Conservation (phyloP, 2,329 filamentous ascomycete genomes). For the Diaporthe capsici region DNA sequence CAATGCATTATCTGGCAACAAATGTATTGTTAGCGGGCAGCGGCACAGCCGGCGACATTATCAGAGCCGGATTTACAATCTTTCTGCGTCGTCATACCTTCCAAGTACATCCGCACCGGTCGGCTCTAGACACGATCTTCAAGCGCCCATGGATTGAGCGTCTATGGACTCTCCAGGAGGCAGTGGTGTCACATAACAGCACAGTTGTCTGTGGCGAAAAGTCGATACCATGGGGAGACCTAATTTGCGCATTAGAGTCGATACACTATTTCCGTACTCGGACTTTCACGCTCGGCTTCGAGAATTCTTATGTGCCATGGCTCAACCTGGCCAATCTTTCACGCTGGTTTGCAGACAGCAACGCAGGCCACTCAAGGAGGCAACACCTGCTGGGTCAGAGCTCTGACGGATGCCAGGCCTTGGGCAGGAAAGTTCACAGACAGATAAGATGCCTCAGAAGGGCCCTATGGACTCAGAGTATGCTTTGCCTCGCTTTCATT, state of each 20-base stretch:
- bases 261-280: neutral
- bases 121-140: neutral
- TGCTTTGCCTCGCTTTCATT: too few relatives aligned
- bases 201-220: neutral
- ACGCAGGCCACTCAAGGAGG: neutral
- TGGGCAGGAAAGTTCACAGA: neutral
- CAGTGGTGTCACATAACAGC: neutral
- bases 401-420: neutral
- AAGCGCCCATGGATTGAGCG: neutral
- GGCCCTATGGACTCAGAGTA: too few relatives aligned
- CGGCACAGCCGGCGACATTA: neutral
- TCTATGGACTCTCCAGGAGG: neutral
- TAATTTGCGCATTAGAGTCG: neutral
- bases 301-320: neutral
- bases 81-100: neutral
- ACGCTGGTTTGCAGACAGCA: neutral
- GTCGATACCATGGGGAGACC: neutral
- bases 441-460: neutral
- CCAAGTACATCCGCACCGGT: neutral
- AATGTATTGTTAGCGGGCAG: neutral
- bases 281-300: neutral
- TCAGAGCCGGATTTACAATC: neutral
- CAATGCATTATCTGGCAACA: neutral
- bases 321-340: neutral
- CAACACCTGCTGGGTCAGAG: neutral